These are phyloP conservation scores for Phalaenopsis aphrodite DNA, from an alignment of 106 monocot genomes.

Conservation along the genomic window DNA sequence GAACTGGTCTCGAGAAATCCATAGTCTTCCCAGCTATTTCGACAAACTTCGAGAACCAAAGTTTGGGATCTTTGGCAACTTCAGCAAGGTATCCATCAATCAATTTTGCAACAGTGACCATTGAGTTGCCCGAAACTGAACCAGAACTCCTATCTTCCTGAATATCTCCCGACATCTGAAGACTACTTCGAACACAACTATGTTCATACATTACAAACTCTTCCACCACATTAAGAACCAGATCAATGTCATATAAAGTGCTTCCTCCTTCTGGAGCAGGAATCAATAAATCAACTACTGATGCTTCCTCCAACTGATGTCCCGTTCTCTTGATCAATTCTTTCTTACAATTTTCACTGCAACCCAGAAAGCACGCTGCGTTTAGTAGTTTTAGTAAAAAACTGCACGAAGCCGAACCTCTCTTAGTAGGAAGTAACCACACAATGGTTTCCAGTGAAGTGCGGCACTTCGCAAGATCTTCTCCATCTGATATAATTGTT, in stretches of 20 bases:
- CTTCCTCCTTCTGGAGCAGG: conserved; percentile 18
- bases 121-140: conserved; percentile 15
- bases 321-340: conserved; percentile 44
- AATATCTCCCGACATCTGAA: conserved; percentile 25
- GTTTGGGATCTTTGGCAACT: conserved; percentile 41
- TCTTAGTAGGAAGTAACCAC: conserved; percentile 36
- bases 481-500: conserved; percentile 12
- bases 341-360: conserved; percentile 20
- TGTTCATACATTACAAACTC: conserved; percentile 39
- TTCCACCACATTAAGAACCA: conserved; percentile 32
- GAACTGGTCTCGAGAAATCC: conserved; percentile 20
- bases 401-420: conserved; percentile 40
- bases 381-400: conserved; percentile 51
- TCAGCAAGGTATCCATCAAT: conserved; percentile 62
- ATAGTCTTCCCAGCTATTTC: conserved; percentile 52
- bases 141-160: conserved; percentile 20
- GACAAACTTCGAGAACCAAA: conserved; percentile 47
- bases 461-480: conserved; percentile 24
- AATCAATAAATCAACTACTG: conserved; percentile 45
- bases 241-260: conserved; percentile 36
- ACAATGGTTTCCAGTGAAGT: conserved; percentile 42
- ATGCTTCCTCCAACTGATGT: conserved; percentile 41
- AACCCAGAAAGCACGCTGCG: conserved; percentile 37
- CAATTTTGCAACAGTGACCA: conserved; percentile 33
- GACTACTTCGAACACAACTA: conserved; percentile 5